Percentiles rank a stretch among this genome's conserved stretches.
Conservation (phyloP, 176 grass and related monocot species). For the Chloris gayana region DNA sequence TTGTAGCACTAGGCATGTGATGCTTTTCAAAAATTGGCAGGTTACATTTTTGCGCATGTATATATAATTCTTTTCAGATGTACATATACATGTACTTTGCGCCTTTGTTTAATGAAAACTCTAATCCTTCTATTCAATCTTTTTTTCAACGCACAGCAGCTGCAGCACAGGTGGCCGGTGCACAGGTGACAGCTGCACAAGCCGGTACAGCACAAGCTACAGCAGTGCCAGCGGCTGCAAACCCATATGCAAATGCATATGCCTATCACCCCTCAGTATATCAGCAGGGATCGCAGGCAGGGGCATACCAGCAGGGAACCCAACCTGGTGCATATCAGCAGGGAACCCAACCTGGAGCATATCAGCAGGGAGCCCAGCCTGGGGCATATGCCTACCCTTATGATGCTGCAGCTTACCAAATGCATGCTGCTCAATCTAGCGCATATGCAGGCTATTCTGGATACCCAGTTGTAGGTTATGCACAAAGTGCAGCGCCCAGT, state of each 20-base stretch:
- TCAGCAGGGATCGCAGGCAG: constrained; percentile 29
- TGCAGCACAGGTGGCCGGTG: not conserved
- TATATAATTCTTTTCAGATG: not conserved
- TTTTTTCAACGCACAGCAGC: constrained; percentile 28
- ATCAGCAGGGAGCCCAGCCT: no score
- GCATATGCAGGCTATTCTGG: constrained; percentile 45
- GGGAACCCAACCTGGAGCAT: not conserved
- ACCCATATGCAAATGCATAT: constrained; percentile 58
- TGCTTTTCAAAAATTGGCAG: not conserved
- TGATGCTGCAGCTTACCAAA: constrained; percentile 46
- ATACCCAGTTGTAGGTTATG: constrained; percentile 54
- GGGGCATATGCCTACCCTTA: constrained; percentile 41
- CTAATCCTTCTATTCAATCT: constrained; percentile 34
- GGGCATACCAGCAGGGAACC: constrained; percentile 33
- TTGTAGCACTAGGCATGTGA: not conserved
- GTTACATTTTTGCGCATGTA: constrained; percentile 1
- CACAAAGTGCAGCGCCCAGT: constrained; percentile 30
- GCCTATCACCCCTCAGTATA: constrained; percentile 41
- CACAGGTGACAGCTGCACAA: constrained; percentile 36
- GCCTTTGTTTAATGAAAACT: constrained; percentile 5
- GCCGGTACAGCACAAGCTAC: constrained; percentile 44
- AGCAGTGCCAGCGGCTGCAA: constrained; percentile 37
- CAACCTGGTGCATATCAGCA: constrained; percentile 37
- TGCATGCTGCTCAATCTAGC: constrained; percentile 31
- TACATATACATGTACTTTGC: not conserved